Base-by-base conservation (phyloP, 768 basidiomycete species). In the Trametes cubensis region DNA sequence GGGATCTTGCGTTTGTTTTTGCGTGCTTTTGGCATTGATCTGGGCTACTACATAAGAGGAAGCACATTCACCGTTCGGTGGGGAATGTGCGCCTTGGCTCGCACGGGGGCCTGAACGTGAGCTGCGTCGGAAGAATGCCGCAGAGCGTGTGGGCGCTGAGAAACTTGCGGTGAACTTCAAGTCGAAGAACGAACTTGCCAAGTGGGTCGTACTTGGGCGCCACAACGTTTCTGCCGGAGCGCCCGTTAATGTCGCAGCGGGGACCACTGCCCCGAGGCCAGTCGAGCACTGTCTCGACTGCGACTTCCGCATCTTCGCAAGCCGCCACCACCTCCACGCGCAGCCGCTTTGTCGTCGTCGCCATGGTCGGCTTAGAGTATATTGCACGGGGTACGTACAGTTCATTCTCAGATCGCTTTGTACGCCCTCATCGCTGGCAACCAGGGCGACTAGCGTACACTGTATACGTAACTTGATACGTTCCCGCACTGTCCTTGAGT, bases 1-100 rank as follows among this genome's bases (percentile, higher is more conserved):
- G 83, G 81, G 17, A 61, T 64, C 63, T 83, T 85, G 65, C 77
- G 77, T 69, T 77, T 83, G 59, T 72, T 75, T 44, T 68, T 72
- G 7, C 65, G 68, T 30, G 67, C 60, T 69, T 74, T 82, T 38
- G 76, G 73, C 83, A 83, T 82, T 34, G 34, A 26, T 20, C 11
- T 13, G 39, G 40, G 17, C 48, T 34, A 34, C 30, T 51, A 59
- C 49, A 52, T 59, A 50, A 13, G 49, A 26, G 25, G 17, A 38
- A 45, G 21, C 17, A 10, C 38, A 3, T 40, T 28, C 25, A 44
- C 44, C 57, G 50, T 49, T 25, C 10, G 47, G 34, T 38, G 55
- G 11, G 23, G 26, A 17, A 8, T 34, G 25, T 23, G 17, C n/a
- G 18, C 30, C 20, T 20, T 49, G 48, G 38, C 51, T 40, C 51